Conservation (phyloP, 1,139 yeast species). For the Debaryomyces psychrophilus region DNA sequence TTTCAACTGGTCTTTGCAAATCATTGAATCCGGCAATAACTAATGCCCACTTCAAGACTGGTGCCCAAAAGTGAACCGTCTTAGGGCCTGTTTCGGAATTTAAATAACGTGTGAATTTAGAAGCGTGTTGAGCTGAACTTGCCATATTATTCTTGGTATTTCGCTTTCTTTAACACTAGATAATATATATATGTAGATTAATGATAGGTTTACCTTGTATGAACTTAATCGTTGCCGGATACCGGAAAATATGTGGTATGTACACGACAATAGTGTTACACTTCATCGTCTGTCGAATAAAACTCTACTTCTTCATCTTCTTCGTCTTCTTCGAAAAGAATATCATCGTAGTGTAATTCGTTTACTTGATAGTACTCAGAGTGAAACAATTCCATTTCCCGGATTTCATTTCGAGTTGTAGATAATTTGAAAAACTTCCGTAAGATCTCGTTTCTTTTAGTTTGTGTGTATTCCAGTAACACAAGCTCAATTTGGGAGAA, state of each 20-base stretch:
- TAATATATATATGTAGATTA: neutral
- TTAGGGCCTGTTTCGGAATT: conserved; percentile 92
- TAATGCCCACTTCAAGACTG: conserved; percentile 74
- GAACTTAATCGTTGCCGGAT: conserved; percentile 5
- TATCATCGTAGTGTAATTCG: neutral
- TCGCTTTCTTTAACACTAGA: neutral
- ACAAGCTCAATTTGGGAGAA: conserved; percentile 4
- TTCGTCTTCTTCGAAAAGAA: neutral
- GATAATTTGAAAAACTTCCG: conserved; percentile 3
- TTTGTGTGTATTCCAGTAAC: conserved; percentile 1
- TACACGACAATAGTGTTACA: neutral
- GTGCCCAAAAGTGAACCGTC: conserved; percentile 95
- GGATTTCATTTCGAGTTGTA: conserved; percentile 3
- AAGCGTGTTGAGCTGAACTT: conserved; percentile 48
- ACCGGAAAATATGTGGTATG: neutral
- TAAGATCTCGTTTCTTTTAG: conserved; percentile 2
- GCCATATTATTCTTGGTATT: conserved; percentile 35
- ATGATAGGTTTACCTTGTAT: neutral
- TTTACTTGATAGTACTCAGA: conserved; percentile 1
- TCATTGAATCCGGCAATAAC: conserved; percentile 91
- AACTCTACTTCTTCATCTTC: conserved; percentile 8
- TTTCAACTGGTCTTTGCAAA: conserved; percentile 86
- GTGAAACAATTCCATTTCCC: conserved; percentile 5
- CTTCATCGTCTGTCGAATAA: conserved; percentile 4
- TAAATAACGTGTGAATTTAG: conserved; percentile 71